Conservation (phyloP, 805 yeast species). For the Kluyveromyces wickerhamii region DNA sequence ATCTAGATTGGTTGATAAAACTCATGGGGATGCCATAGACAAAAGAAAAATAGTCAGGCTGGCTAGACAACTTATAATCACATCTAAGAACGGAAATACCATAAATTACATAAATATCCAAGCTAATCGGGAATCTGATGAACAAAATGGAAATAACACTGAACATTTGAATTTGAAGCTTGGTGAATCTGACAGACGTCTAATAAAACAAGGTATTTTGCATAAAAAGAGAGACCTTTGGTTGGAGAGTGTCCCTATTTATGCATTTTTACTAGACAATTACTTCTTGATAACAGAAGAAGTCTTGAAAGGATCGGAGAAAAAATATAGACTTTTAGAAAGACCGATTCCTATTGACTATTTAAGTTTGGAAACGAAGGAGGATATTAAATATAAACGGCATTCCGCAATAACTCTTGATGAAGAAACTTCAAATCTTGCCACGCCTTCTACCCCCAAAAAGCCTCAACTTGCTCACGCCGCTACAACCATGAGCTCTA, state of each 20-base stretch:
- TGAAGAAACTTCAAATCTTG: neutral
- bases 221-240: constrained; percentile 56
- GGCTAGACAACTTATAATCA: constrained; percentile 30
- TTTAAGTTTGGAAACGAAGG: constrained; percentile 43
- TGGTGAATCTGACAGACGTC: constrained; percentile 44
- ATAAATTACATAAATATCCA: constrained; percentile 21
- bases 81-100: constrained; percentile 17
- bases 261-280: constrained; percentile 61
- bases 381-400: constrained; percentile 9
- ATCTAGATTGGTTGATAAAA: constrained; percentile 52
- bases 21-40: constrained; percentile 55
- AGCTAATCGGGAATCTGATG: constrained; percentile 1
- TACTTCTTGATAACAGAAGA: constrained; percentile 58
- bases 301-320: constrained; percentile 33
- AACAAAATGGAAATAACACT: constrained; percentile 6
- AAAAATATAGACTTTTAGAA: constrained; percentile 39
- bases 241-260: constrained; percentile 43
- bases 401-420: neutral
- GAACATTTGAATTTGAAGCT: constrained; percentile 39
- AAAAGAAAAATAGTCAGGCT: constrained; percentile 46
- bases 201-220: constrained; percentile 52
- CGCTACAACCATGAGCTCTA: constrained; percentile 13
- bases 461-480: constrained; percentile 19
- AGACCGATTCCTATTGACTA: constrained; percentile 57
- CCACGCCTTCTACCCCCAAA: constrained; percentile 15